Conservation (phyloP, 176 grass and related monocot species). For the Hordeum marinum region DNA sequence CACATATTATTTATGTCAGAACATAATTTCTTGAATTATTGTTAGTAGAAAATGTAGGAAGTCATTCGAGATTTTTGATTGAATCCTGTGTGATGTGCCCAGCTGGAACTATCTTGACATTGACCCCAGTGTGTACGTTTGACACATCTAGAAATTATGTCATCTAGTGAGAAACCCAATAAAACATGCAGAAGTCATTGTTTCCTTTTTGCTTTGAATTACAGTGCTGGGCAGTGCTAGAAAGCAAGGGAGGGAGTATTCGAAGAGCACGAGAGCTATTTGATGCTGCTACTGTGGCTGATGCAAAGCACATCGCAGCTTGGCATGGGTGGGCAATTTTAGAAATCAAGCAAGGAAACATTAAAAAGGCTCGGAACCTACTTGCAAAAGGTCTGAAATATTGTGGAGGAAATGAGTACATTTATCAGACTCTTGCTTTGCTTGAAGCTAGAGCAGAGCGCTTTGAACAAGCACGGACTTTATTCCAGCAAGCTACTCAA, state of each 20-base stretch:
- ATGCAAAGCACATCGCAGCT: constrained; percentile 80
- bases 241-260: constrained; percentile 81
- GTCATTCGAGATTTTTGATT: neutral
- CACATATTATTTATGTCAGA: neutral
- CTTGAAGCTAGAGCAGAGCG: constrained; percentile 90
- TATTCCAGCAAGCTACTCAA: constrained; percentile 83
- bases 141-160: neutral
- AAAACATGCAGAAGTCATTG: neutral
- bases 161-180: constrained; percentile 11
- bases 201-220: constrained; percentile 26
- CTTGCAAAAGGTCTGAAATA: constrained; percentile 82
- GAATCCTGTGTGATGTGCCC: neutral
- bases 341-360: constrained; percentile 95
- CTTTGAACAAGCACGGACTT: constrained; percentile 65
- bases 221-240: constrained; percentile 97
- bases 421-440: constrained; percentile 97
- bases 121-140: neutral
- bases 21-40: neutral
- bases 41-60: neutral
- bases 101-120: neutral
- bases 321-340: constrained; percentile 99
- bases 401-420: constrained; percentile 96
- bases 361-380: constrained; percentile 88
- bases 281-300: constrained; percentile 92
- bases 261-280: constrained; percentile 84